Conservation (phyloP, 108 stramenopile genomes). For the Pelagomonas calceolata region DNA sequence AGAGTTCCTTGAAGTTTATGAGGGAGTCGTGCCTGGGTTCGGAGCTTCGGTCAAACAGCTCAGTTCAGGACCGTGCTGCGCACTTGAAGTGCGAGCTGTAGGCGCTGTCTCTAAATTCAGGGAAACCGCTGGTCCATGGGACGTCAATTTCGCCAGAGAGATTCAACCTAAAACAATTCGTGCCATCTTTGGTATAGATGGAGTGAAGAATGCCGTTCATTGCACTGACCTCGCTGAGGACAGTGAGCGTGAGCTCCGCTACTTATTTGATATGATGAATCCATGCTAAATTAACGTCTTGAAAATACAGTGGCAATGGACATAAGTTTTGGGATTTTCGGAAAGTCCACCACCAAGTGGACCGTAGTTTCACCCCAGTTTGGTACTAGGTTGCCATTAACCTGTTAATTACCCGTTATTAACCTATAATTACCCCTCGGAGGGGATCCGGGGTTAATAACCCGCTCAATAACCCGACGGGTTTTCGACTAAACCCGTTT, state of each 20-base stretch:
- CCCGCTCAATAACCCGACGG: too few relatives aligned
- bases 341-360: too few relatives aligned
- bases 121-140: conserved; percentile 56
- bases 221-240: conserved; percentile 68
- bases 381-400: too few relatives aligned
- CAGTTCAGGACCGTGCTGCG: conserved; percentile 40
- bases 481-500: too few relatives aligned
- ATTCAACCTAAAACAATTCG: conserved; percentile 46
- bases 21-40: conserved; percentile 40
- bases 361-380: too few relatives aligned
- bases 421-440: too few relatives aligned
- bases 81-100: conserved; percentile 35
- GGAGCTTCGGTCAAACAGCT: conserved; percentile 49
- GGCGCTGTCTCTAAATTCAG: conserved; percentile 47
- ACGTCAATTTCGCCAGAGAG: conserved; percentile 58
- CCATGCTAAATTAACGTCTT: too few relatives aligned
- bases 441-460: too few relatives aligned
- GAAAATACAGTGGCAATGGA: too few relatives aligned
- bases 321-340: too few relatives aligned
- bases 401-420: too few relatives aligned
- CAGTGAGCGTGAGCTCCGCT: conserved; percentile 52
- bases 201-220: conserved; percentile 60
- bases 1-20: conserved; percentile 44
- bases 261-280: conserved; percentile 52
- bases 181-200: conserved; percentile 48